Conservation (phyloP, 495 filamentous ascomycete genomes). For the Penicillium alfredii region DNA sequence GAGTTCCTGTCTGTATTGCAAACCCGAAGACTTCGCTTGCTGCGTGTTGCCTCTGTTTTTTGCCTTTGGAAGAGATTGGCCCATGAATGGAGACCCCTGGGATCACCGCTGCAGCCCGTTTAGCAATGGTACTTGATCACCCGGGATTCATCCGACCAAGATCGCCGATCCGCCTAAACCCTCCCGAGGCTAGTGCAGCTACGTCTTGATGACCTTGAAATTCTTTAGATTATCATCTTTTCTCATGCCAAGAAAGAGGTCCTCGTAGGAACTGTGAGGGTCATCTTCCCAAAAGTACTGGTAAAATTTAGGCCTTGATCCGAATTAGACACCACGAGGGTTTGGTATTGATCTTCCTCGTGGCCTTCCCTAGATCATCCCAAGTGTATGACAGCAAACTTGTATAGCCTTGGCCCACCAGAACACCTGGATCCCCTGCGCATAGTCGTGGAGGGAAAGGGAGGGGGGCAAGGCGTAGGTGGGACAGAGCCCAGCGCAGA, state of each 20-base stretch:
- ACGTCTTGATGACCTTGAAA: too few relatives aligned
- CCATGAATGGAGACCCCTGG: slow-evolving; percentile 2
- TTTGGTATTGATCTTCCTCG: too few relatives aligned
- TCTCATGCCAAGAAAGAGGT: too few relatives aligned
- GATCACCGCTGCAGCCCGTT: slow-evolving; percentile 15
- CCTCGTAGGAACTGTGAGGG: too few relatives aligned
- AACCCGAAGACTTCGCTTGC: slow-evolving; percentile 1
- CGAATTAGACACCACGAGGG: too few relatives aligned
- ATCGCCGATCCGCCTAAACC: too few relatives aligned
- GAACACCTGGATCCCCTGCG: slow-evolving; percentile 7
- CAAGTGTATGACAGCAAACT: slow-evolving; percentile 1
- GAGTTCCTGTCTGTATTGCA: slow-evolving; percentile 17
- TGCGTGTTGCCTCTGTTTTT: background rate
- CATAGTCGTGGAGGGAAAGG: slow-evolving; percentile 7
- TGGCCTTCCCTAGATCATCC: too few relatives aligned
- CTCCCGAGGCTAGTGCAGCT: too few relatives aligned
- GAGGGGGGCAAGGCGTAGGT: slow-evolving; percentile 12
- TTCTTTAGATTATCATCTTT: too few relatives aligned
- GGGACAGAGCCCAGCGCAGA: slow-evolving; percentile 15
- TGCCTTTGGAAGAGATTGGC: slow-evolving; percentile 2
- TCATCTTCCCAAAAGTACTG: too few relatives aligned
- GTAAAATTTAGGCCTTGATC: too few relatives aligned
- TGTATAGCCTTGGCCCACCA: slow-evolving; percentile 10
- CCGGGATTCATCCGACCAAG: too few relatives aligned
- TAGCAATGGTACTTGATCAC: slow-evolving; percentile 3